Evolutionary conservation across 164 flowering plant genomes (phyloP).

Genomic region (Santalum album): DNA sequence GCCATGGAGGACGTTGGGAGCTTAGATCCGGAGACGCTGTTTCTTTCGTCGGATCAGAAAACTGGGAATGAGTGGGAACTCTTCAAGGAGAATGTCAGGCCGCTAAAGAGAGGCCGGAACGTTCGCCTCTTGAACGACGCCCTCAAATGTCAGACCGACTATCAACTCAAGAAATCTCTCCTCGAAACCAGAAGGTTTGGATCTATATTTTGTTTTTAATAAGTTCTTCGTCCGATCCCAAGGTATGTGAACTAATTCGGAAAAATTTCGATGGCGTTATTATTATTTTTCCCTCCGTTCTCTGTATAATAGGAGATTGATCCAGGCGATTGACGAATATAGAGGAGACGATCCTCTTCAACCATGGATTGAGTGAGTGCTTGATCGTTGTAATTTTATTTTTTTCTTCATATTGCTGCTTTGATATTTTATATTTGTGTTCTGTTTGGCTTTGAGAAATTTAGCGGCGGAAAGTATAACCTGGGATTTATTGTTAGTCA

Average conservation of each 20-base stretch:
- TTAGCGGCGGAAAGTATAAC: no score
- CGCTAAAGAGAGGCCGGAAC: constrained; percentile 85
- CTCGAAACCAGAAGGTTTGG: constrained; percentile 47
- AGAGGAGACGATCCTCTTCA: constrained; percentile 83
- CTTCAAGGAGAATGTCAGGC: constrained; percentile 84
- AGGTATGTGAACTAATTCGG: no score
- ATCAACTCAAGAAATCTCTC: constrained; percentile 44
- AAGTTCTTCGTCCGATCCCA: no score
- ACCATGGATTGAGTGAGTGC: constrained; percentile 78
- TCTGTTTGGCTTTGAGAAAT: no score
- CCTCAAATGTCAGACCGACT: constrained; percentile 45
- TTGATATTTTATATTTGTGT: no score
- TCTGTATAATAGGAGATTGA: constrained; percentile 38
- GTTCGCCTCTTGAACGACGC: constrained; percentile 56
- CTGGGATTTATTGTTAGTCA: no score
- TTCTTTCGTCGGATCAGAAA: constrained; percentile 44
- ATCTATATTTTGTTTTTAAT: neutral
- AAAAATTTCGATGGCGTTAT: no score
- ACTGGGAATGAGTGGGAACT: constrained; percentile 87
- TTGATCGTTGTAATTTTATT: neutral
- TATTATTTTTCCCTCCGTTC: neutral
- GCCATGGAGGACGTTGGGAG: constrained; percentile 17
- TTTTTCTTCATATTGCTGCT: neutral
- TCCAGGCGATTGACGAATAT: constrained; percentile 75
- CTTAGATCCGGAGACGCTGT: constrained; percentile 67